phyloP scores from a whole-genome alignment of 1,139 yeast genomes.

The Yamadazyma pseudoaaseri region DNA sequence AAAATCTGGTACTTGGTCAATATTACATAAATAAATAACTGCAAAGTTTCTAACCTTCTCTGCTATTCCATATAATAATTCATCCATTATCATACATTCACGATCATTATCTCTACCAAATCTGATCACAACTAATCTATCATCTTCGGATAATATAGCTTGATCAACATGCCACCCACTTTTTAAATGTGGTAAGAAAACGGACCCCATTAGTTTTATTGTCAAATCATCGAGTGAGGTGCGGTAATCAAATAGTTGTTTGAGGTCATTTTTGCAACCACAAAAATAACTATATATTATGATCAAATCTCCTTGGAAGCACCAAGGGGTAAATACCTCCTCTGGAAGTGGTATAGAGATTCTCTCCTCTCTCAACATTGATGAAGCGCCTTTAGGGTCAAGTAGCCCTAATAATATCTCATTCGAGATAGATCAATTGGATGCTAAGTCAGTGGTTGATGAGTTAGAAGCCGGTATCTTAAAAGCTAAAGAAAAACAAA shows the following conservation, averaged over 20 bases:
- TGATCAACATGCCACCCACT: conserved; percentile 98
- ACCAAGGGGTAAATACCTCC: too few relatives aligned
- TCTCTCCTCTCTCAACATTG: not conserved
- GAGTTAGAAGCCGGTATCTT: conserved; percentile 14
- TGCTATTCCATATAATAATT: conserved; percentile 71
- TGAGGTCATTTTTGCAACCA: conserved; percentile 14
- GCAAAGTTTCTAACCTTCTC: conserved; percentile 89
- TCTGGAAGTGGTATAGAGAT: too few relatives aligned
- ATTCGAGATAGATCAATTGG: conserved; percentile 6
- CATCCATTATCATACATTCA: conserved; percentile 91
- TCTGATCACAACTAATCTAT: conserved; percentile 79
- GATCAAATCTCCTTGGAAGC: too few relatives aligned
- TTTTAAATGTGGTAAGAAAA: conserved; percentile 80
- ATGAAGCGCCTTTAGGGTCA: not conserved
- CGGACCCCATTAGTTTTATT: conserved; percentile 67
- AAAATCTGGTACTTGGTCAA: conserved; percentile 86
- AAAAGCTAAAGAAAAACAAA: too few relatives aligned
- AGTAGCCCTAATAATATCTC: conserved; percentile 1
- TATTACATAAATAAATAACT: conserved; percentile 83
- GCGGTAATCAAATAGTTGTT: not conserved
- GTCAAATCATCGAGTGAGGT: not conserved
- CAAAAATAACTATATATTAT: conserved; percentile 3
- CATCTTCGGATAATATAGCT: conserved; percentile 83
- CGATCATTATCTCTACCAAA: conserved; percentile 80
- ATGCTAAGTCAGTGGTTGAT: conserved; percentile 8